These are phyloP conservation scores for Trichoderma lentiforme DNA, from an alignment of 2,329 filamentous ascomycete genomes.

Conservation along the genomic window DNA sequence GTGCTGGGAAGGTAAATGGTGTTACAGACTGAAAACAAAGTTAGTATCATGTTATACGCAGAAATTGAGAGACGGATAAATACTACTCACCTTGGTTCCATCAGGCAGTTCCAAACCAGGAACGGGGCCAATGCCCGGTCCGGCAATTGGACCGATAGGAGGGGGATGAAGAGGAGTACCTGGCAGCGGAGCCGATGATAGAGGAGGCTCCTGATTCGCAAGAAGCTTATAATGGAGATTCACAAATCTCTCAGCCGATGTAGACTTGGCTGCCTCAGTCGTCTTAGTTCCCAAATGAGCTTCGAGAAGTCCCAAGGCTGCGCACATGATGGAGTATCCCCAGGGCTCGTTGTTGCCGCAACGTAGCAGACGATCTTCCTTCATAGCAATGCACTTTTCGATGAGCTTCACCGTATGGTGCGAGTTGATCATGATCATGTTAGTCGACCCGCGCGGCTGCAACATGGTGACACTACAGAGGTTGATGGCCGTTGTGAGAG, in stretches of 20 bases:
- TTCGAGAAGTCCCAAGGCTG: conserved; percentile 56
- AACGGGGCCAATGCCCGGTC: conserved; percentile 27
- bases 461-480: conserved; percentile 60
- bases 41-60: neutral
- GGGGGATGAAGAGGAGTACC: conserved; percentile 25
- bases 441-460: conserved; percentile 56
- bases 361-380: conserved; percentile 58
- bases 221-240: conserved; percentile 56
- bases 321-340: conserved; percentile 63
- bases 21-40: conserved; percentile 36
- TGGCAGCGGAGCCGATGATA: conserved; percentile 31
- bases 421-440: conserved; percentile 61
- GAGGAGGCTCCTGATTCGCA: conserved; percentile 50
- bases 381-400: conserved; percentile 58
- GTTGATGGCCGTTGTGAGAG: conserved; percentile 58
- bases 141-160: conserved; percentile 20
- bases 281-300: conserved; percentile 58
- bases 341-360: conserved; percentile 63
- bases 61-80: conserved; percentile 16
- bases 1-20: conserved; percentile 39
- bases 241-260: conserved; percentile 58
- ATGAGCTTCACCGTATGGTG: conserved; percentile 59
- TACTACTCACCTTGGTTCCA: conserved; percentile 37
- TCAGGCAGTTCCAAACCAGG: conserved; percentile 36
- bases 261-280: conserved; percentile 54